Base-by-base conservation (phyloP, 805 yeast genomes). In the Tetrapisispora pingtungensis region DNA sequence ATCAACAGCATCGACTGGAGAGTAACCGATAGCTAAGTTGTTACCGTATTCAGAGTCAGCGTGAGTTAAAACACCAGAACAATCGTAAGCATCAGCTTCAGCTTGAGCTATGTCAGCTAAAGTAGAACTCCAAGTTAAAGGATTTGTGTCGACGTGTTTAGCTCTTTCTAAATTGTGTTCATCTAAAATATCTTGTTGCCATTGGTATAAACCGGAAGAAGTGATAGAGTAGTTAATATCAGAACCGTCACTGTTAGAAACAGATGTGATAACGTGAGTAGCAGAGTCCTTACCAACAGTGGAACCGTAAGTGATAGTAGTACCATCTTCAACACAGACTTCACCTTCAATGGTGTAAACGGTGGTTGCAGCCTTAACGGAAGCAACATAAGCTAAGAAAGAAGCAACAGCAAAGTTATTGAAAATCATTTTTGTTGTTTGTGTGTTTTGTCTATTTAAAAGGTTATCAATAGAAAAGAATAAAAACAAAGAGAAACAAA, bases 21-120 rank as follows among this genome's bases (percentile, higher is more conserved):
- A 47, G 52, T 72, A 72, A 48, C 87, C 90, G 34, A 78, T 73
- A 15, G 88, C 89, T 51, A 84, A 70, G 66, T 84, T 84, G 61
- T 84, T 90, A 66, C 93, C 93, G 59, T 80, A 80, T 36, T 45
- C 40, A 15, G 52, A 52, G 32, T 72, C 69, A 18, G 87, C 78
- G 64, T 84, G 90, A 15, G 71, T 62, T 52, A 83, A 68, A 43
- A 68, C 63, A 50, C 83, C 86, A 7, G 80, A 74, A 59, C 78
- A 71, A 40, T 70, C 72, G 55, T 74, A 73, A 8, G 53, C 59
- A 57, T 62, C 68, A 40, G 78, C 77, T 52, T 75, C 78, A 37
- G 62, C 56, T 53, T 61, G 68, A 45, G 84, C 83, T 55, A 70
- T 77, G 8, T 61, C 54, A 42, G 69, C 73, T 41, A 74, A 58